Evolutionary conservation across 2,329 filamentous ascomycete genomes (phyloP).

Genomic region (Xylogone sp.): DNA sequence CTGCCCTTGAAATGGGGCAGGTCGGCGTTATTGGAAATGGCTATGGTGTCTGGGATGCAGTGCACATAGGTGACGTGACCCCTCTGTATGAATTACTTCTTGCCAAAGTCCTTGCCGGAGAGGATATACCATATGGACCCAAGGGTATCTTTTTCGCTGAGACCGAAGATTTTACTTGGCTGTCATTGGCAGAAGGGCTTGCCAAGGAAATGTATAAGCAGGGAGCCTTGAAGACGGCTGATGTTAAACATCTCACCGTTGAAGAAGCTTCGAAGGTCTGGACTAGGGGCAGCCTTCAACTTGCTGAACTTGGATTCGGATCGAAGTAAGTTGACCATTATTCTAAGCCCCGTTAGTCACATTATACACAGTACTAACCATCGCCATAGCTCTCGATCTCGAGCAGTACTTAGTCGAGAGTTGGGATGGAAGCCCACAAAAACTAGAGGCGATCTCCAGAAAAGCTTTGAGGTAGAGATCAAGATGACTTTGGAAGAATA

Average conservation of each 20-base stretch:
- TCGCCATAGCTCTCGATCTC: not conserved
- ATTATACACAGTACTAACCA: too few species aligned
- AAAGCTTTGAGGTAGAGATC: conserved; percentile 9
- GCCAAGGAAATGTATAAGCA: conserved; percentile 28
- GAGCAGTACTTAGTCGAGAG: conserved; percentile 2
- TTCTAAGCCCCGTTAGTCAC: too few species aligned
- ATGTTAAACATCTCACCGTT: conserved; percentile 23
- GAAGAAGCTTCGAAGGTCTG: conserved; percentile 20
- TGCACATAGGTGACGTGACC: conserved; percentile 40
- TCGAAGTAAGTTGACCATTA: too few species aligned
- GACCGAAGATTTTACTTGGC: conserved; percentile 35
- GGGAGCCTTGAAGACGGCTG: conserved; percentile 25
- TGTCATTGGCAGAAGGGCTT: conserved; percentile 30
- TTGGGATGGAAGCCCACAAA: conserved; percentile 7
- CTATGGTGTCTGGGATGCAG: conserved; percentile 34
- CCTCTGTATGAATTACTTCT: conserved; percentile 37
- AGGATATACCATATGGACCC: conserved; percentile 31
- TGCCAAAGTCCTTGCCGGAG: conserved; percentile 25
- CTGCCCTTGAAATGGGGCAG: conserved; percentile 24
- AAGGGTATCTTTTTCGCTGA: conserved; percentile 37
- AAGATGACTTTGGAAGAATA: not conserved
- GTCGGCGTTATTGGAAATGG: conserved; percentile 33
- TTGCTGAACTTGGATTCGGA: conserved; percentile 30
- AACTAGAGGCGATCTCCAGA: conserved; percentile 5
- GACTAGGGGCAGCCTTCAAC: conserved; percentile 10